These are phyloP conservation scores for Naganishia randhawae DNA, from an alignment of 768 basidiomycete species.

Conservation along the genomic window DNA sequence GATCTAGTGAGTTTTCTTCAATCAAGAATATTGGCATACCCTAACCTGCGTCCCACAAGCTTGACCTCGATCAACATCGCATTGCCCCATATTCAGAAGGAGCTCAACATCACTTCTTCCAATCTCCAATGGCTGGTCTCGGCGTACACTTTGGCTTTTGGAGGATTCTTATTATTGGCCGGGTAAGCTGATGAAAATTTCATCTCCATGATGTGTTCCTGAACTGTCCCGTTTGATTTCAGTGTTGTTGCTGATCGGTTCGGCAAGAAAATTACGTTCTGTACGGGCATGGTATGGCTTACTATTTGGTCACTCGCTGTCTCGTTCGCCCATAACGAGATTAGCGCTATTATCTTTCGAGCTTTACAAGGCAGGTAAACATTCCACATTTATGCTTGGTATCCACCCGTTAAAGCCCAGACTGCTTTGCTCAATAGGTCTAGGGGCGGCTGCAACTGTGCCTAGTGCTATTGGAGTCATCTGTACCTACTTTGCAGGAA, in stretches of 20 bases:
- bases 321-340: constrained; percentile 21
- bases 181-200: neutral
- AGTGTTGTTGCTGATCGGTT: constrained; percentile 33
- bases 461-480: constrained; percentile 31
- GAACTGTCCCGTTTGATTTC: neutral
- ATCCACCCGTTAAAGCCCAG: neutral
- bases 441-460: constrained; percentile 30
- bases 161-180: constrained; percentile 29
- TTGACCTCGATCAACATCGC: constrained; percentile 32
- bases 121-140: constrained; percentile 31
- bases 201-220: neutral
- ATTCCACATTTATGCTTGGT: neutral
- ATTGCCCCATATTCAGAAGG: constrained; percentile 26
- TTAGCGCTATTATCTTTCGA: constrained; percentile 16
- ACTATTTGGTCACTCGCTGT: constrained; percentile 15
- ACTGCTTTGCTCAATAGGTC: constrained; percentile 10
- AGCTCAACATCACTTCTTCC: constrained; percentile 28
- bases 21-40: neutral
- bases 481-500: constrained; percentile 25
- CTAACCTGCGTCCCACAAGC: neutral
- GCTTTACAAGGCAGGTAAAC: neutral
- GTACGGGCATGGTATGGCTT: neutral
- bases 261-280: constrained; percentile 32
- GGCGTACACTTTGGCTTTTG: constrained; percentile 28
- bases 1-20: constrained; percentile 1